Percentiles rank a stretch among this genome's conserved stretches.
Evolutionary conservation across 305 asterid genomes (phyloP).

Genomic region (Fraxinus latifolia): DNA sequence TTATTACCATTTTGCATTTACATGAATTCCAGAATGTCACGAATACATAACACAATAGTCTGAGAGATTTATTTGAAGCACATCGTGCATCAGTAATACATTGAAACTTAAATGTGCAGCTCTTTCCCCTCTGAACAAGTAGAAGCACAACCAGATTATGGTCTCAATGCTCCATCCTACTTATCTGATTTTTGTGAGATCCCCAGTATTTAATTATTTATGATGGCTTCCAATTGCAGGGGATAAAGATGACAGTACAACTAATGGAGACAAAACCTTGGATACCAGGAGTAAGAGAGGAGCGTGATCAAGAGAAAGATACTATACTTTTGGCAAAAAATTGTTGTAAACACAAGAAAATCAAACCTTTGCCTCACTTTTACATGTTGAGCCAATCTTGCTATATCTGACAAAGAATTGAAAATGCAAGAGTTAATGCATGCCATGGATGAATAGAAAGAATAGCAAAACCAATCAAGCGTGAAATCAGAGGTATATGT

Average conservation of each 20-base stretch:
- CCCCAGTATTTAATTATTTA: neutral
- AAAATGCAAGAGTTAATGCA: slow-evolving; percentile 8
- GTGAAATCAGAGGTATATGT: neutral
- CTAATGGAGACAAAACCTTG: neutral
- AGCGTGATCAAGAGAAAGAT: neutral
- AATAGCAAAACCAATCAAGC: neutral
- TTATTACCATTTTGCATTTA: neutral
- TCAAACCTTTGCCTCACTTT: slow-evolving; percentile 88
- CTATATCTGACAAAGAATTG: slow-evolving; percentile 54
- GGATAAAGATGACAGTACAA: neutral
- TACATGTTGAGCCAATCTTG: slow-evolving; percentile 74
- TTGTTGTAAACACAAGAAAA: slow-evolving; percentile 6
- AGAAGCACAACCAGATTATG: neutral
- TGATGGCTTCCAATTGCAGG: neutral
- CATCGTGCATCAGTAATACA: neutral
- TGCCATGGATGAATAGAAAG: neutral
- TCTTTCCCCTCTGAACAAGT: neutral
- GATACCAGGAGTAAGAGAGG: neutral
- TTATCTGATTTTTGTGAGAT: neutral
- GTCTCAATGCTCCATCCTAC: neutral
- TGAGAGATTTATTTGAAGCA: neutral
- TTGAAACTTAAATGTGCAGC: neutral
- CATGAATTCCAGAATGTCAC: neutral
- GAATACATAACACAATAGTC: neutral
- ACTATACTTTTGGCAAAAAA: neutral